These are phyloP conservation scores for Myriosclerotinia duriaeana DNA, from an alignment of 2,329 filamentous ascomycete genomes.

Conservation along the genomic window DNA sequence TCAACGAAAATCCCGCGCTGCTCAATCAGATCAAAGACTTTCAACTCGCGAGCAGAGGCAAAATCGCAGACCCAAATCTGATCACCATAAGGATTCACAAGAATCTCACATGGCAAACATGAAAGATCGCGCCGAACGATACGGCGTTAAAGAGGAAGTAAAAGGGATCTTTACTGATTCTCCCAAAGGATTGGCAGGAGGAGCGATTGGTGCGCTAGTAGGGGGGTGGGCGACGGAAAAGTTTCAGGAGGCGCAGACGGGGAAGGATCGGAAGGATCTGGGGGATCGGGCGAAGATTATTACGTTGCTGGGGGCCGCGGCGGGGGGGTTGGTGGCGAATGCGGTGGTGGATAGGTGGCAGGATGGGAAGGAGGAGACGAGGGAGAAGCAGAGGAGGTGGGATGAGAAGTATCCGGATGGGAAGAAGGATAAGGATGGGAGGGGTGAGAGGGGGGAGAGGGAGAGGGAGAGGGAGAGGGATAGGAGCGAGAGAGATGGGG, in stretches of 20 bases:
- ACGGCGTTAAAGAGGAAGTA: slow-evolving; percentile 31
- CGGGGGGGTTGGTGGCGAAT: slow-evolving; percentile 35
- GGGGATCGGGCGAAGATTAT: slow-evolving; percentile 26
- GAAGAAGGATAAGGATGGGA: slow-evolving; percentile 8
- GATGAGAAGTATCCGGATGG: slow-evolving; percentile 19
- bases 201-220: slow-evolving; percentile 33
- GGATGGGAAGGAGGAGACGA: slow-evolving; percentile 28
- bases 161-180: slow-evolving; percentile 31
- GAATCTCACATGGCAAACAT: neutral
- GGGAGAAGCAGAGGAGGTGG: slow-evolving; percentile 24
- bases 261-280: slow-evolving; percentile 25
- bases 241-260: slow-evolving; percentile 27
- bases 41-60: neutral
- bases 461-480: slow-evolving; percentile 1
- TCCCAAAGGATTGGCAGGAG: slow-evolving; percentile 29
- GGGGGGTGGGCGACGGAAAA: slow-evolving; percentile 37
- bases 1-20: neutral
- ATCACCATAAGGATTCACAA: neutral
- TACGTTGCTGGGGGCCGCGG: slow-evolving; percentile 36
- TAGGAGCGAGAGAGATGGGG: no score
- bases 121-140: slow-evolving; percentile 13
- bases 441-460: slow-evolving; percentile 5
- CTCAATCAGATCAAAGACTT: neutral
- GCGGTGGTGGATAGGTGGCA: slow-evolving; percentile 34
- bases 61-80: neutral